These are phyloP conservation scores for Ascochyta lentis DNA, from an alignment of 2,329 filamentous ascomycete species.

Conservation along the genomic window DNA sequence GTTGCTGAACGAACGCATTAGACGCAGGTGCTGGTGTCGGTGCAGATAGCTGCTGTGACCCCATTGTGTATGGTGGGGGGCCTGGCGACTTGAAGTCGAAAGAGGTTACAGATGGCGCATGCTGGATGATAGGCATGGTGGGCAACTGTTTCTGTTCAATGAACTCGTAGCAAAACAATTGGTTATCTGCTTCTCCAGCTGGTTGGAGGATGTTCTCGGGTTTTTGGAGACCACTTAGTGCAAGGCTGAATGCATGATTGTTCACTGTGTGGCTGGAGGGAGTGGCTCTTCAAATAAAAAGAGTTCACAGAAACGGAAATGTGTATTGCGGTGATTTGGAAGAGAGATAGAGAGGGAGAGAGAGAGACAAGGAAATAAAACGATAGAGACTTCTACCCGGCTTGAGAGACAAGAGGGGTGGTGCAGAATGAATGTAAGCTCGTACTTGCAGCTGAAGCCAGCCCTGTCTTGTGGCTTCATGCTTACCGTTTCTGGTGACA, in stretches of 20 bases:
- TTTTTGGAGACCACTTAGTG: neutral
- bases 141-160: neutral
- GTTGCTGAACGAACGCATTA: constrained; percentile 20
- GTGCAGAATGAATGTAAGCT: constrained; percentile 17
- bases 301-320: neutral
- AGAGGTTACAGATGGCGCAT: constrained; percentile 21
- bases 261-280: constrained; percentile 15
- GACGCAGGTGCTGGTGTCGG: constrained; percentile 24
- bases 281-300: constrained; percentile 4
- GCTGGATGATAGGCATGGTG: constrained; percentile 21
- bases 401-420: constrained; percentile 12
- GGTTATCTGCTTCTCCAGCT: neutral
- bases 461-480: constrained; percentile 35
- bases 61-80: constrained; percentile 32
- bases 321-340: no score
- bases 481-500: constrained; percentile 28
- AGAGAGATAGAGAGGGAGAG: neutral
- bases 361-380: neutral
- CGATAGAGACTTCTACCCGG: neutral
- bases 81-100: constrained; percentile 25
- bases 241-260: constrained; percentile 14
- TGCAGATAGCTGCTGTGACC: constrained; percentile 25
- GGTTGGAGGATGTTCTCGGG: no score
- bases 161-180: neutral
- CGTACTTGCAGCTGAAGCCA: constrained; percentile 31